Evolutionary conservation across 495 filamentous ascomycete species (phyloP).

Genomic region (Delitschia confertaspora): DNA sequence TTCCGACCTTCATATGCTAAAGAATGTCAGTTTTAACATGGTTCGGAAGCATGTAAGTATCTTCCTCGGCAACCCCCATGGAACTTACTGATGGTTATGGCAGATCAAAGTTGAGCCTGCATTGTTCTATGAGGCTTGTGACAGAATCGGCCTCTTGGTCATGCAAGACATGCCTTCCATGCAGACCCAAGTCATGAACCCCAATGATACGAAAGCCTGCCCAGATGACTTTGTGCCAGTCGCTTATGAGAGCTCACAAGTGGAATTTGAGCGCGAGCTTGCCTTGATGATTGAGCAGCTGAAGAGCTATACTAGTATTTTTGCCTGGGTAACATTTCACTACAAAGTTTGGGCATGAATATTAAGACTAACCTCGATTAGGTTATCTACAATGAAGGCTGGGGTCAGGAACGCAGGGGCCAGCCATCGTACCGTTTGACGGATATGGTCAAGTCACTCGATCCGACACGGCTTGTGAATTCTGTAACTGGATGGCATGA

Average conservation of each 20-base stretch:
- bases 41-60: slow-evolving; percentile 55
- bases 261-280: slow-evolving; percentile 54
- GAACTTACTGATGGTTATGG: neutral
- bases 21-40: slow-evolving; percentile 57
- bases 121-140: slow-evolving; percentile 59
- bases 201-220: neutral
- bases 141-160: slow-evolving; percentile 53
- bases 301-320: slow-evolving; percentile 54
- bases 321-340: slow-evolving; percentile 37
- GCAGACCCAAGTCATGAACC: slow-evolving; percentile 32
- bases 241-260: slow-evolving; percentile 41
- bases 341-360: neutral
- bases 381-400: slow-evolving; percentile 65
- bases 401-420: slow-evolving; percentile 48
- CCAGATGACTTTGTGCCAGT: neutral
- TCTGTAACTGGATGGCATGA: slow-evolving; percentile 54
- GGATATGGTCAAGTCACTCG: slow-evolving; percentile 43
- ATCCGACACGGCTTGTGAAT: slow-evolving; percentile 54
- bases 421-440: slow-evolving; percentile 51
- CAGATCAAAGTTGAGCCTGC: slow-evolving; percentile 61
- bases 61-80: neutral
- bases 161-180: slow-evolving; percentile 63
- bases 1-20: slow-evolving; percentile 52
- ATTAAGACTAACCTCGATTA: slow-evolving; percentile 12
- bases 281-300: slow-evolving; percentile 52